Percentiles rank a stretch among this genome's conserved stretches.
Conservation (phyloP, 2,329 filamentous ascomycete genomes). For the Alternaria sp. region DNA sequence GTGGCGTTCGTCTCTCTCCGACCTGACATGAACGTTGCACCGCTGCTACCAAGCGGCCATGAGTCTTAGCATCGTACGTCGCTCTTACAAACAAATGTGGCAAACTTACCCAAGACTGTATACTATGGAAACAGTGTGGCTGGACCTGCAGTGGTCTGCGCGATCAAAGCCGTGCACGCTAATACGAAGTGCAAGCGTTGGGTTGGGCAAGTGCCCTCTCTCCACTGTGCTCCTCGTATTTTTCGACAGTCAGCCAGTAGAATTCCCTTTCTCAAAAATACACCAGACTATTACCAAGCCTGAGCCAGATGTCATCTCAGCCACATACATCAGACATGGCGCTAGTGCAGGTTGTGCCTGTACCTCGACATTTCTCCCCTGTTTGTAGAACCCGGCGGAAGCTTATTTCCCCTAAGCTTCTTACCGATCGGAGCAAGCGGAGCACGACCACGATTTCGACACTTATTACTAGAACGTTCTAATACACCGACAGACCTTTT, state of each 20-base stretch:
- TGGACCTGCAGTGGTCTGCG: background rate
- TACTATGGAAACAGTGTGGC: background rate
- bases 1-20: constrained; percentile 1
- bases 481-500: background rate
- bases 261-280: background rate
- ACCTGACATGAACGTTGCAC: constrained; percentile 26
- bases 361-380: constrained; percentile 3
- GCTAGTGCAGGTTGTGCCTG: background rate
- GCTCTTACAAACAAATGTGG: constrained; percentile 1
- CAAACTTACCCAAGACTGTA: constrained; percentile 11
- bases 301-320: background rate
- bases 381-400: constrained; percentile 10
- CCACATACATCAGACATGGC: constrained; percentile 3
- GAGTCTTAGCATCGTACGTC: background rate
- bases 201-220: background rate
- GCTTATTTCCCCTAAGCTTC: constrained; percentile 27
- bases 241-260: constrained; percentile 10
- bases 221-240: constrained; percentile 19
- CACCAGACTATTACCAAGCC: constrained; percentile 2
- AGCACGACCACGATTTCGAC: background rate
- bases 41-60: constrained; percentile 7
- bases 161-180: background rate
- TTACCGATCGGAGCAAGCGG: constrained; percentile 3
- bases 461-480: background rate
- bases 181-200: constrained; percentile 10